Evolutionary conservation across 495 filamentous ascomycete genomes (phyloP), one percentile per base, ranked within the genome.

Genomic region (Amphirosellinia nigrospora): DNA sequence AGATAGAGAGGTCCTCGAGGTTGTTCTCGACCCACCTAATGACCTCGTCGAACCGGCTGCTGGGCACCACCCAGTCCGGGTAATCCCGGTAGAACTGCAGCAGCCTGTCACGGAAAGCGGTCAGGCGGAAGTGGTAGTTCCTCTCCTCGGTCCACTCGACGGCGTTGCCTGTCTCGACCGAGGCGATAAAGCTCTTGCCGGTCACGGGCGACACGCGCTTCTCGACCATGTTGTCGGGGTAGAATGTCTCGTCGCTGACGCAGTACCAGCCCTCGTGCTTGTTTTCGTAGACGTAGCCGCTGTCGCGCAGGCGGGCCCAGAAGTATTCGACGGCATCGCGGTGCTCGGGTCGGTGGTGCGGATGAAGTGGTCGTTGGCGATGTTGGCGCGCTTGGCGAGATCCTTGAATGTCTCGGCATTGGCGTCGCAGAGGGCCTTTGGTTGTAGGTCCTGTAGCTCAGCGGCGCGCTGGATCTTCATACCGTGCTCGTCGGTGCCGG

Each of bases 261-360:
- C 91, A 96, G 77, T 99, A 99, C 96, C 96, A 99, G 9, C 96
- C 96, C 73, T 92, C 89, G 75, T 98, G 96, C 74, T 93, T 94
- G 9, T 87, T 85, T 46, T 88, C 86, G 80, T 98, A 99, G 65
- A 98, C 94, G 72, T 91, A 89, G 8, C 91, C 94, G 56, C 87
- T 83, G 59, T 94, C 89, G 72, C 86, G 79, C 52, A 99, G 82
- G 79, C 93, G 84, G 67, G 86, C 82, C 95, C 96, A 99, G 72
- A 97, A 93, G 79, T 97, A 91, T 73, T 95, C 89, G 39, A 99
- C 96, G 8, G 94, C 93, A 38, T 94, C 90, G 67, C 87, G 84
- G 78, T 99, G 96, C 55, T 90, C 89, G 32, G 76, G 72, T 96
- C 93, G 7, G 96, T 97, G 15, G 96, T 99, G 30, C 96, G 90